Evolutionary conservation across 2,329 filamentous ascomycete genomes (phyloP), one percentile per base, ranked within the genome.

Genomic region (Dactylonectria estremocensis): DNA sequence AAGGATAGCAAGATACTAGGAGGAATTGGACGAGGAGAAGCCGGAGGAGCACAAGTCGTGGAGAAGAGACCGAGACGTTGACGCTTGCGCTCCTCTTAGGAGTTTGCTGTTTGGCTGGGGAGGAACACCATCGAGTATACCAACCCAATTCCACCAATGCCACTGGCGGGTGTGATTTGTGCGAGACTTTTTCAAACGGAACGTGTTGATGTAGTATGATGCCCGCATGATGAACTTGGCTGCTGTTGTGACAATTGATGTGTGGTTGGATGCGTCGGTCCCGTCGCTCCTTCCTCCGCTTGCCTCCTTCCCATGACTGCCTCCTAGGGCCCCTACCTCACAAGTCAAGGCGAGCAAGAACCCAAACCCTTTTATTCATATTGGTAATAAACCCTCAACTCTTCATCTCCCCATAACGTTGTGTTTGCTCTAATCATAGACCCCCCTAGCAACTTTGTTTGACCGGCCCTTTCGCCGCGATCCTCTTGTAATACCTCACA

Each of bases 1-100:
- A 69, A 58, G 13, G 45, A 16, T 4, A 56, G 50, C 55, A 5
- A 63, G 46, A 40, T 68, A 72, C 45, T 71, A 58, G 28, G 52
- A 66, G 31, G 61, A 62, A 11, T 53, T 67, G 53, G 61, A 63
- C 1, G 62, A 69, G 35, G 33, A 70, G 48, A 48, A 69, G 45
- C 61, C 56, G 28, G 10, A 35, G 24, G n/a, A 59, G 48, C 24
- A 7, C 24, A 24, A 7, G 10, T 5, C 3, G 35, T 53, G 50
- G 35, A 52, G 31, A 53, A 6, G 50, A n/a, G 31, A 16, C 8
- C 18, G 24, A 10, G 6, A 4, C 8, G 24, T n/a, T 6, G 8
- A 50, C 14, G 6, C 3, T 24, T 14, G 9, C 8, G 22, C 24
- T 33, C 5, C 20, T 35, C 1, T 7, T 20, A n/a, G 28, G n/a